Evolutionary conservation across 1,139 yeast species (phyloP).

Genomic region (Hyphopichia khmerensis): DNA sequence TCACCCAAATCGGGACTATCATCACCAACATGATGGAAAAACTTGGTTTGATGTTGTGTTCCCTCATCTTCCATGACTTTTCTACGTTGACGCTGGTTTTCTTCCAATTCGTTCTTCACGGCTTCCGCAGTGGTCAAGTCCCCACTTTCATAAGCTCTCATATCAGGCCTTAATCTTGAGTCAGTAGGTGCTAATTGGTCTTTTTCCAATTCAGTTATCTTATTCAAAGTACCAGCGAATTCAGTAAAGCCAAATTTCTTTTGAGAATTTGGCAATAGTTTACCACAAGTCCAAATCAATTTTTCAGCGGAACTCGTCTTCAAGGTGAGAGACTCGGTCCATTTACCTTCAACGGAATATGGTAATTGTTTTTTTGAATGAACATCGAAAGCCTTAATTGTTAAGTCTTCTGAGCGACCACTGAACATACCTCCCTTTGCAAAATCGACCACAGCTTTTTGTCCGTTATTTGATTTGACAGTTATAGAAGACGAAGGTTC

Average conservation of each 20-base stretch:
- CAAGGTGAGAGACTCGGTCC: constrained; percentile 65
- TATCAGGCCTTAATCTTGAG: constrained; percentile 86
- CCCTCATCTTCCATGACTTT: constrained; percentile 51
- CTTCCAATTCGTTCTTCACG: constrained; percentile 69
- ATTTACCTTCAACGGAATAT: constrained; percentile 61
- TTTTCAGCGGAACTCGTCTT: constrained; percentile 42
- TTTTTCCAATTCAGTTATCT: constrained; percentile 68
- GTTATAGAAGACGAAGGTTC: constrained; percentile 79
- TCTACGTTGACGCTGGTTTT: constrained; percentile 76
- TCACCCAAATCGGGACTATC: constrained; percentile 41
- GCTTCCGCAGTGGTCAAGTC: constrained; percentile 67
- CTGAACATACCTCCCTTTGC: constrained; percentile 75
- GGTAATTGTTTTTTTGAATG: constrained; percentile 30
- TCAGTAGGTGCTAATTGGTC: constrained; percentile 78
- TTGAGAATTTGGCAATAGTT: constrained; percentile 55
- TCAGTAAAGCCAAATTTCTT: constrained; percentile 82
- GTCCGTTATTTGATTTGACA: constrained; percentile 66
- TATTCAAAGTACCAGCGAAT: constrained; percentile 79
- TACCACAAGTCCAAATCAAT: constrained; percentile 65
- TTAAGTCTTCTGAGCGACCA: constrained; percentile 82
- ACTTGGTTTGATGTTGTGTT: constrained; percentile 53
- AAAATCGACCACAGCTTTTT: constrained; percentile 68
- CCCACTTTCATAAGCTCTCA: constrained; percentile 69
- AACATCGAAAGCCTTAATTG: constrained; percentile 51
- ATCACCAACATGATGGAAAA: constrained; percentile 54